Conservation (phyloP, 2,329 filamentous ascomycete species). For the Aureobasidium sp. region DNA sequence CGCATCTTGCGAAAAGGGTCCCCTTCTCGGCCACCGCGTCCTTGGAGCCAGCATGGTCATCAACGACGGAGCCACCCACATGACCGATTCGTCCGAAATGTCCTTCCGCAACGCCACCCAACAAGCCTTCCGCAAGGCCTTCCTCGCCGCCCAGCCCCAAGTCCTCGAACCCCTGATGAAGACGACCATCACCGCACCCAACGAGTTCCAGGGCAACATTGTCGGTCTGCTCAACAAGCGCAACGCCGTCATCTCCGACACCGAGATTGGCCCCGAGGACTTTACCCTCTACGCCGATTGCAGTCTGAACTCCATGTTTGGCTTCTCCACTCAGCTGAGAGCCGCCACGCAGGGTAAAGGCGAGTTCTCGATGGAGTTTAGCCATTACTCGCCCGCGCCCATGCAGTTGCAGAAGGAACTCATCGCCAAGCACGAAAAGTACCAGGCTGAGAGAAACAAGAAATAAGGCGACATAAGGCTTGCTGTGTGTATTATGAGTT, state of each 20-base stretch:
- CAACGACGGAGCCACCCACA: conserved; percentile 93
- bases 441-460: conserved; percentile 54
- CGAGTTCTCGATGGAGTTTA: conserved; percentile 98
- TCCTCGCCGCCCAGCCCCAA: conserved; percentile 68
- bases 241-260: conserved; percentile 88
- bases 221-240: conserved; percentile 95
- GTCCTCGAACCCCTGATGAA: conserved; percentile 97
- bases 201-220: conserved; percentile 95
- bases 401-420: conserved; percentile 79
- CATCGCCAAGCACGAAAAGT: conserved; percentile 58
- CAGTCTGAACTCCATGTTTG: conserved; percentile 95
- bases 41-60: conserved; percentile 85
- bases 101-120: conserved; percentile 91
- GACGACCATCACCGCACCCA: conserved; percentile 89
- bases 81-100: conserved; percentile 95
- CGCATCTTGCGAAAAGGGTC: conserved; percentile 71
- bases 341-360: conserved; percentile 97
- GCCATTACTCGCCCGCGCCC: conserved; percentile 82
- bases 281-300: conserved; percentile 90
- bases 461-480: conserved; percentile 32
- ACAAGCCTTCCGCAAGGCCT: conserved; percentile 93
- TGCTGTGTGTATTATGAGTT: neutral
- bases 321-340: conserved; percentile 82
- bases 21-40: conserved; percentile 85
- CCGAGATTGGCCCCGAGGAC: conserved; percentile 86